Conservation (phyloP, 2,329 filamentous ascomycete species). For the Fusarium solani-melongenae region DNA sequence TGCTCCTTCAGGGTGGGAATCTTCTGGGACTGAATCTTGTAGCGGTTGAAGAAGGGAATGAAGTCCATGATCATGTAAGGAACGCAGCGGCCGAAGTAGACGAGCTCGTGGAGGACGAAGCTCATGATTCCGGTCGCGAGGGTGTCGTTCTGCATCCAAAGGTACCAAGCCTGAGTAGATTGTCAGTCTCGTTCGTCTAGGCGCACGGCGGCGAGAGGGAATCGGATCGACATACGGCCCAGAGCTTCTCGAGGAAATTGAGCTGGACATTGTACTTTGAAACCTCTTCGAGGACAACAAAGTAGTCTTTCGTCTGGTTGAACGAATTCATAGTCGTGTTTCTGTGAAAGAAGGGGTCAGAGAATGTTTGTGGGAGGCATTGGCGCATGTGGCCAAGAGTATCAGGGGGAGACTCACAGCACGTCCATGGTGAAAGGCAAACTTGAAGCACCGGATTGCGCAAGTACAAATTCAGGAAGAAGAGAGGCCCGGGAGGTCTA, state of each 20-base stretch:
- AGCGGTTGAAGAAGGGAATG: conserved; percentile 88
- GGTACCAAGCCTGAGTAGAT: conserved; percentile 82
- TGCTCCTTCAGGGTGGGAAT: conserved; percentile 93
- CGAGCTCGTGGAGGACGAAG: conserved; percentile 90
- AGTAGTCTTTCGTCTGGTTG: conserved; percentile 63
- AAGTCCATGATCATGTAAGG: conserved; percentile 94
- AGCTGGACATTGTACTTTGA: conserved; percentile 84
- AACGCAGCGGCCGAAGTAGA: conserved; percentile 93
- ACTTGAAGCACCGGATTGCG: not conserved
- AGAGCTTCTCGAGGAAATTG: conserved; percentile 87
- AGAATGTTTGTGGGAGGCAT: conserved; percentile 9
- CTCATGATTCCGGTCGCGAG: conserved; percentile 98
- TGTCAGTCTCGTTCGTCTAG: conserved; percentile 27
- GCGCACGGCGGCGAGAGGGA: conserved; percentile 1
- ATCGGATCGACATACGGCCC: conserved; percentile 71
- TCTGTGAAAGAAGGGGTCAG: conserved; percentile 47
- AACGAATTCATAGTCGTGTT: conserved; percentile 63
- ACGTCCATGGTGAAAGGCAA: conserved; percentile 36
- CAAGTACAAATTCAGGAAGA: conserved; percentile 17
- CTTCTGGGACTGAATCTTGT: conserved; percentile 93
- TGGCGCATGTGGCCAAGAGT: conserved; percentile 12
- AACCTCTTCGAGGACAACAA: conserved; percentile 71
- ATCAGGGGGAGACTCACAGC: conserved; percentile 41
- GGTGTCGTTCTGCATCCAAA: conserved; percentile 97
- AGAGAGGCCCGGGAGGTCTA: conserved; percentile 10